A percentile compares a stretch with the other conserved stretches of the same genome.
Evolutionary conservation across 2,329 filamentous ascomycete genomes (phyloP).

Genomic region (Aulographum hederae): DNA sequence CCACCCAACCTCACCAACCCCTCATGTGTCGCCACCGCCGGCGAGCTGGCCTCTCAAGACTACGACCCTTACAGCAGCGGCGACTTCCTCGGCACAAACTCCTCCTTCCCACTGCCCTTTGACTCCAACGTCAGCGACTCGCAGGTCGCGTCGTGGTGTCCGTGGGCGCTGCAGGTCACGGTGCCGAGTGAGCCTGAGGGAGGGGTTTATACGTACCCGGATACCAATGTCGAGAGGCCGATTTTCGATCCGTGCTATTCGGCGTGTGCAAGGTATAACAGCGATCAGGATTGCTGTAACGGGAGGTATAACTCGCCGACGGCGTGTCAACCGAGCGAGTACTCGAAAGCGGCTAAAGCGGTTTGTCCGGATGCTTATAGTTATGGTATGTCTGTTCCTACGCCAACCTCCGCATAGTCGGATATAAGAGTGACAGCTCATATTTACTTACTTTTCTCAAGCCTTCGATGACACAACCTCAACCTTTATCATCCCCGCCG

Average conservation of each 20-base stretch:
- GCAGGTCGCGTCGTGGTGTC: slow-evolving; percentile 53
- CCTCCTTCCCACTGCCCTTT: slow-evolving; percentile 47
- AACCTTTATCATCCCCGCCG: slow-evolving; percentile 39
- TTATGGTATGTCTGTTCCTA: slow-evolving; percentile 49
- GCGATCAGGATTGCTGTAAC: slow-evolving; percentile 56
- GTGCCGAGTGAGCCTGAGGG: slow-evolving; percentile 52
- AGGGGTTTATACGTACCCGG: slow-evolving; percentile 65
- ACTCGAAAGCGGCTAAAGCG: slow-evolving; percentile 50
- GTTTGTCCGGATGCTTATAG: slow-evolving; percentile 77
- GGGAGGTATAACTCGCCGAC: slow-evolving; percentile 46
- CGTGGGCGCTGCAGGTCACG: slow-evolving; percentile 55
- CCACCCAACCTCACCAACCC: slow-evolving; percentile 62
- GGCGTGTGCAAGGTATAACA: slow-evolving; percentile 52
- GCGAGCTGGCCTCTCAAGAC: slow-evolving; percentile 30
- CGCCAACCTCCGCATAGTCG: no score
- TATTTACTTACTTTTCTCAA: slow-evolving; percentile 6
- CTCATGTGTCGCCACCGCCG: slow-evolving; percentile 55
- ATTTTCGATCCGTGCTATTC: slow-evolving; percentile 63
- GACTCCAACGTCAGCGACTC: slow-evolving; percentile 39
- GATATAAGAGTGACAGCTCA: not conserved
- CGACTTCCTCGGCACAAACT: slow-evolving; percentile 40
- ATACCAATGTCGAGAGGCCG: slow-evolving; percentile 52
- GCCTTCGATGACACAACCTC: slow-evolving; percentile 39
- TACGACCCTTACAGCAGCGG: slow-evolving; percentile 31
- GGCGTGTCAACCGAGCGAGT: slow-evolving; percentile 47